These are phyloP conservation scores for Plasmodiophora brassicae DNA, from an alignment of 208 protist species.

Conservation along the genomic window DNA sequence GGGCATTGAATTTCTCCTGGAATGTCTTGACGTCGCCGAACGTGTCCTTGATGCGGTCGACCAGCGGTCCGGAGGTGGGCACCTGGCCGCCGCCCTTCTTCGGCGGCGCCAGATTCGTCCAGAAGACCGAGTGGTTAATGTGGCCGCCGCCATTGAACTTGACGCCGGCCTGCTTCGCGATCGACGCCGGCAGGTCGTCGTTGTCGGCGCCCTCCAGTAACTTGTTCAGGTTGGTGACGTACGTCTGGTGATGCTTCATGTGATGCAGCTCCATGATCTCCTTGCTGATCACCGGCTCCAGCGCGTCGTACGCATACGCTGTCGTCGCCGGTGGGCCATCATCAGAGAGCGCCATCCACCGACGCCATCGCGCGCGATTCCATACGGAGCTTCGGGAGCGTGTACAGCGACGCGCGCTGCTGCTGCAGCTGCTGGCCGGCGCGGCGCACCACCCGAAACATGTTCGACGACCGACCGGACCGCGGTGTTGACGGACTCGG, in stretches of 20 bases:
- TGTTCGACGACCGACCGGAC: no score
- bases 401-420: no score
- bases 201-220: constrained; percentile 49
- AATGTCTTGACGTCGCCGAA: constrained; percentile 52
- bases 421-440: no score
- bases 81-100: constrained; percentile 23
- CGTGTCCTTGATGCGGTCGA: constrained; percentile 23
- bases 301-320: constrained; percentile 55
- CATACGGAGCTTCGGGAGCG: no score
- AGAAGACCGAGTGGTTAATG: constrained; percentile 67
- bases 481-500: no score
- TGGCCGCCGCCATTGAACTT: constrained; percentile 65
- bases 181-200: constrained; percentile 37
- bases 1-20: constrained; percentile 46
- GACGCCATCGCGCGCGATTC: no score
- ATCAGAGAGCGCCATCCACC: no score
- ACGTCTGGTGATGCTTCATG: constrained; percentile 60
- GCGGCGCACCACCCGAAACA: no score
- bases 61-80: constrained; percentile 13
- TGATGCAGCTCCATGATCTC: constrained; percentile 64
- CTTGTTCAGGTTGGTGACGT: constrained; percentile 60
- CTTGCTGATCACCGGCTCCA: constrained; percentile 55
- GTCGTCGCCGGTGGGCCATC: constrained; percentile 51
- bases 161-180: constrained; percentile 48
- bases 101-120: constrained; percentile 52